phyloP scores from a whole-genome alignment of 805 yeast genomes.

The Starmerella khaoyaiensis region DNA sequence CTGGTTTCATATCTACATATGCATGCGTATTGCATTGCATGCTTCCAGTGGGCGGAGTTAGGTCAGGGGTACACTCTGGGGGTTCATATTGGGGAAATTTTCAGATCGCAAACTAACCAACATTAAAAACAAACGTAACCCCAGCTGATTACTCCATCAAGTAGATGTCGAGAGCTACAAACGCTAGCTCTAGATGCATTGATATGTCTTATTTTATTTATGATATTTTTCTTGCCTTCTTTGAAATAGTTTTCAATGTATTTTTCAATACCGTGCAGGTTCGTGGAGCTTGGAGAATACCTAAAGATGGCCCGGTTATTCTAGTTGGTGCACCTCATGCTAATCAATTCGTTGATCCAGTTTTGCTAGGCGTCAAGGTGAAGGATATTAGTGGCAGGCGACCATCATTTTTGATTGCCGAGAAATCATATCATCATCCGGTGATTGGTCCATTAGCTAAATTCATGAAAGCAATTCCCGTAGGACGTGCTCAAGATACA shows the following conservation, averaged over 20 bases:
- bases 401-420: constrained; percentile 75
- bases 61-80: too few species aligned
- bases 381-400: constrained; percentile 52
- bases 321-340: constrained; percentile 97
- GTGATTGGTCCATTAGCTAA: constrained; percentile 68
- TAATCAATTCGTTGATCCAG: constrained; percentile 81
- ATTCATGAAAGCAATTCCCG: constrained; percentile 76
- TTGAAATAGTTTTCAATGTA: constrained; percentile 38
- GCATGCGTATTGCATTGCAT: too few species aligned
- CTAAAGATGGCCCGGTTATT: constrained; percentile 67
- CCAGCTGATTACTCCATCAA: too few species aligned
- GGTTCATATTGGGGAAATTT: too few species aligned
- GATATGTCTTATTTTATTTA: constrained; percentile 22
- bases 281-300: constrained; percentile 68
- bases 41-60: too few species aligned
- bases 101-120: too few species aligned
- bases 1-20: too few species aligned
- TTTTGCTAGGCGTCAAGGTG: constrained; percentile 72
- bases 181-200: too few species aligned
- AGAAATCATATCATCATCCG: constrained; percentile 48
- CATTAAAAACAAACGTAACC: too few species aligned
- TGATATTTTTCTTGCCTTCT: constrained; percentile 29
- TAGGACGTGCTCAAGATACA: constrained; percentile 82
- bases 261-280: constrained; percentile 84
- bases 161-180: too few species aligned